Conservation (phyloP, 2,329 filamentous ascomycete species). For the Endocalyx cinctus region DNA sequence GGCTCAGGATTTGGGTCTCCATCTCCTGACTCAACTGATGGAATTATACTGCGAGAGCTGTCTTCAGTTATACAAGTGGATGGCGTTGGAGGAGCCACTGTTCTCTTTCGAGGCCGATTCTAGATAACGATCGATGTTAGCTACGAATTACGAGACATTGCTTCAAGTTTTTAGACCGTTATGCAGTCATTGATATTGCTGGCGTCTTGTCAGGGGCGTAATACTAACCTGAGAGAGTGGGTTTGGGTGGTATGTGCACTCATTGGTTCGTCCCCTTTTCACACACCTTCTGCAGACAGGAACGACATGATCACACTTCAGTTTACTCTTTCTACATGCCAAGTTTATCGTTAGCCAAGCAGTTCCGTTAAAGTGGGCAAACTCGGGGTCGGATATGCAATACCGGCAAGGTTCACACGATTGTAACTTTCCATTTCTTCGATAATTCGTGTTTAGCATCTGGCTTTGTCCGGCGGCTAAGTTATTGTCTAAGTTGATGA, state of each 20-base stretch:
- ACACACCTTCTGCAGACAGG: constrained; percentile 29
- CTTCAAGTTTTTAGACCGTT: too few species aligned
- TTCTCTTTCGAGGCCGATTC: constrained; percentile 16
- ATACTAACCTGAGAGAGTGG: constrained; percentile 28
- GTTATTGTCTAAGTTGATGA: constrained; percentile 24
- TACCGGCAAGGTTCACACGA: constrained; percentile 28
- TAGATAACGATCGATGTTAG: too few species aligned
- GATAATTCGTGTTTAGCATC: constrained; percentile 25
- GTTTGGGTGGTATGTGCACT: constrained; percentile 30
- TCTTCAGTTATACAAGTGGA: constrained; percentile 14
- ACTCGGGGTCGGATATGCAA: constrained; percentile 3
- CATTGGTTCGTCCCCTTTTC: constrained; percentile 22
- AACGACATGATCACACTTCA: constrained; percentile 31
- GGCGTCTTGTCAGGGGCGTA: too few species aligned
- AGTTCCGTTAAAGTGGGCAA: not conserved
- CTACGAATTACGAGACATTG: too few species aligned
- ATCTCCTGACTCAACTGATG: constrained; percentile 18
- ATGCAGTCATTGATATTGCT: too few species aligned
- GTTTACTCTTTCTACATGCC: constrained; percentile 30
- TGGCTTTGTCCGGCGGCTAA: constrained; percentile 10
- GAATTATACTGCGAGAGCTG: constrained; percentile 8
- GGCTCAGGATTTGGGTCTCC: constrained; percentile 3
- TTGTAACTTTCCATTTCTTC: constrained; percentile 32
- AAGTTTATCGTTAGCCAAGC: constrained; percentile 6
- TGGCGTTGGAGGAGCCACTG: constrained; percentile 16